Evolutionary conservation across 2,329 filamentous ascomycete genomes (phyloP), one percentile per base, ranked within the genome.

Genomic region (Diaporthe sp.): DNA sequence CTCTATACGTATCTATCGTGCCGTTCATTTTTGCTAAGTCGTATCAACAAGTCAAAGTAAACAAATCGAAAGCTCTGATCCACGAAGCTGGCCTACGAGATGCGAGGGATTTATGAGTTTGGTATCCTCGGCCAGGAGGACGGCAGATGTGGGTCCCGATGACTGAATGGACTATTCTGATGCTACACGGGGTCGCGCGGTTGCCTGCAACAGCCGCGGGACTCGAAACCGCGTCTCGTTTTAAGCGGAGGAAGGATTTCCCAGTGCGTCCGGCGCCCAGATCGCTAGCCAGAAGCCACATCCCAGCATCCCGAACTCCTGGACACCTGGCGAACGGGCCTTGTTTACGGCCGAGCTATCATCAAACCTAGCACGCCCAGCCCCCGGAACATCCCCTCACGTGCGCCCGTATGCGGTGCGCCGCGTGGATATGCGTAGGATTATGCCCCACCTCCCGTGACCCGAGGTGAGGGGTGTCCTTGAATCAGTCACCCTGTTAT

Each of bases 1-100:
- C 75, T 45, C 74, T 76, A 54, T 76, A 73, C n/a, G 73, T 76
- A 10, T 71, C 57, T n/a, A 54, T 28, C 10, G 33, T 52, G n/a
- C 13, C 64, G 28, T 35, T 70, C 75, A 76, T 76, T 3, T 40
- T 75, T 40, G 13, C 33, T 9, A 17, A 3, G n/a, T 66, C 28
- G 7, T 12, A 1, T 71, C 42, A 52, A 7, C 1, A 13, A 38
- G 15, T 68, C 64, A 54, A 58, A n/a, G n/a, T n/a, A n/a, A n/a
- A 40, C 17, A 38, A 33, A 7, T 28, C n/a, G 8, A 30, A 3
- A 7, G 3, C 10, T 28, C 4, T 12, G 25, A 10, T 1, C 1
- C 28, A 17, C 1, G 6, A 6, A 2, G 45, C 2, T 28, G 8
- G 12, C n/a, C 12, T 7, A 38, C 45, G 47, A 54, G 30, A 22